A percentile compares a stretch with the other conserved stretches of the same genome.
phyloP scores from a whole-genome alignment of 2,329 filamentous ascomycete genomes.

The Colletotrichum falcatum region DNA sequence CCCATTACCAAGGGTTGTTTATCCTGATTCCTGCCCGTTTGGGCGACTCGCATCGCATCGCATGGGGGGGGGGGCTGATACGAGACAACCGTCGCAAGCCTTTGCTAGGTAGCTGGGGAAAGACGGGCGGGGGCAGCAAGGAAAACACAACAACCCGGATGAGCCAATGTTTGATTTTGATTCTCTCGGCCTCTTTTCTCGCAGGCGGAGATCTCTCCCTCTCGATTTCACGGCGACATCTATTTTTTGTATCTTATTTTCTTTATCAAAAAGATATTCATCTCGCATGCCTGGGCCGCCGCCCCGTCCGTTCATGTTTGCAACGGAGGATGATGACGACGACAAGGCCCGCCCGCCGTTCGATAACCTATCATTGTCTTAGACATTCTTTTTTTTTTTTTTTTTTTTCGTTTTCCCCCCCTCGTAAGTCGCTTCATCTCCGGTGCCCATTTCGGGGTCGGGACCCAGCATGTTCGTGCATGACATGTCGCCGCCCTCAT shows the following conservation, averaged over 20 bases:
- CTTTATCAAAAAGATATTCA: no score
- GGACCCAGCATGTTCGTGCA: not conserved
- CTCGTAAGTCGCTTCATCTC: not conserved
- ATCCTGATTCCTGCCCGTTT: conserved; percentile 13
- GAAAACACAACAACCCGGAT: not conserved
- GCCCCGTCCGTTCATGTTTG: not conserved
- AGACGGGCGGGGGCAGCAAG: no score
- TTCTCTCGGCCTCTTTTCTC: no score
- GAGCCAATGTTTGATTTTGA: no score
- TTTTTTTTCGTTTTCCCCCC: no score
- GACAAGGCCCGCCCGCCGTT: not conserved
- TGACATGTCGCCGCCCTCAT: conserved; percentile 4
- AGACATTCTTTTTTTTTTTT: no score
- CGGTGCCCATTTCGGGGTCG: not conserved
- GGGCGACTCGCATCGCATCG: conserved; percentile 27
- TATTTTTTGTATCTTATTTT: not conserved
- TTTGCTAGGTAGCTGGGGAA: no score
- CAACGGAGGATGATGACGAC: not conserved
- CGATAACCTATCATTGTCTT: not conserved
- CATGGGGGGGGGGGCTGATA: conserved; percentile 5
- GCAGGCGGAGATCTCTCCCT: no score
- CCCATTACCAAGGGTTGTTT: not conserved
- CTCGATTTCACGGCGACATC: no score
- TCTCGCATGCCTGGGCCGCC: no score
- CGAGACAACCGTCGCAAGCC: conserved; percentile 24